Evolutionary conservation across 805 yeast species (phyloP), one percentile per base, ranked within the genome.

Genomic region (Tetrapisispora nanseiensis): DNA sequence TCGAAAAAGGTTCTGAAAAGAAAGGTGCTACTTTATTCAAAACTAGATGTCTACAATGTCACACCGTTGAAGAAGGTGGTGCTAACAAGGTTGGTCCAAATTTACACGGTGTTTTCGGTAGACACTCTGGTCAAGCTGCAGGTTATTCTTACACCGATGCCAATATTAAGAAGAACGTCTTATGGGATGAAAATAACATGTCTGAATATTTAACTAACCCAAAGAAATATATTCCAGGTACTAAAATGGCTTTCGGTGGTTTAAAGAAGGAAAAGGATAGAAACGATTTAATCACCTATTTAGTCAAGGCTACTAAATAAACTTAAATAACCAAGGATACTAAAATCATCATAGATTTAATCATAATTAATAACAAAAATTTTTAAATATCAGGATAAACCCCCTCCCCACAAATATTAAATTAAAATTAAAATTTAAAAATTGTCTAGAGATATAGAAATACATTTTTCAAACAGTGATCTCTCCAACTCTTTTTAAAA

Each of bases 221-320:
- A 75, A 92, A 92, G 94, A 92, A 92, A 76, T 92, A 87, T 78
- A 87, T 92, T 59, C 98, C 98, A 67, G 98, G 98, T 71, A 92
- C 97, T 76, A 92, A 92, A 84, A 92, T 92, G 98, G 97, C 98
- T 54, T 92, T 90, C 62, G 98, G 96, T 74, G 98, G 98, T 75
- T 80, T 92, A 72, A 92, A 92, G 89, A 92, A 92, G 80, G 82
- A 87, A 54, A 90, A 87, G 82, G 98, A 92, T 78, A 86, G 97
- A 82, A 85, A 86, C 74, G 97, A 92, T 69, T 74, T 92, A 69
- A 72, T 90, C 63, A 78, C 97, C 60, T 90, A 86, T 83, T 76
- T 90, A 66, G 62, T 59, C 33, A 57, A 61, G 45, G 80, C 80
- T 45, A 52, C 69, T 51, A 74, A 74, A 68, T 74, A 72, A 29